Evolutionary conservation across 1,139 yeast genomes (phyloP).

Genomic region (Petasospora fabianii): DNA sequence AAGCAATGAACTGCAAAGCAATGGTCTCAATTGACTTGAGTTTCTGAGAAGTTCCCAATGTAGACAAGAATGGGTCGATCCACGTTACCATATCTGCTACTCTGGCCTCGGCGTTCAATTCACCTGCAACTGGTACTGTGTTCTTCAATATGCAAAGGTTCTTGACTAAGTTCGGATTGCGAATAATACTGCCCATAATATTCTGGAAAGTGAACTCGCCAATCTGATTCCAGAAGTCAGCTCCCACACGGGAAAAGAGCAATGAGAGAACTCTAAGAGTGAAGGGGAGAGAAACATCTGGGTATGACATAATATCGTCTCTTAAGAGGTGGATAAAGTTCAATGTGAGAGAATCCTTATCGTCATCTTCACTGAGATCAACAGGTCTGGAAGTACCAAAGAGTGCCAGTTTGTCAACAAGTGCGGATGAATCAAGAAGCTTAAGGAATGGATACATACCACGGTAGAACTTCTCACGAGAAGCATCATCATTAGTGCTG

Average conservation of each 20-base stretch:
- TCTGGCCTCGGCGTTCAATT: conserved; percentile 20
- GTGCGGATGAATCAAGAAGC: conserved; percentile 38
- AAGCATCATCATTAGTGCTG: conserved; percentile 33
- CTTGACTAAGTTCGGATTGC: conserved; percentile 33
- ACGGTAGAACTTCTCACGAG: conserved; percentile 53
- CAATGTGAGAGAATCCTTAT: neutral
- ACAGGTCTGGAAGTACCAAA: conserved; percentile 40
- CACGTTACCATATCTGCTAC: conserved; percentile 40
- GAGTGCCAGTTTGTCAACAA: conserved; percentile 37
- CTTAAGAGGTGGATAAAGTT: conserved; percentile 41
- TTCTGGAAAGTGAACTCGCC: conserved; percentile 50
- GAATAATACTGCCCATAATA: conserved; percentile 50
- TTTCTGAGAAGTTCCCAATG: conserved; percentile 34
- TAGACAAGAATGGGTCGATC: conserved; percentile 37
- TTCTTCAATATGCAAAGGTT: conserved; percentile 24
- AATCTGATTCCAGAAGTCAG: conserved; percentile 48
- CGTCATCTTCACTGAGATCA: conserved; percentile 3
- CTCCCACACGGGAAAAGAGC: conserved; percentile 38
- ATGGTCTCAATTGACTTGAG: conserved; percentile 42
- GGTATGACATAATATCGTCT: conserved; percentile 47
- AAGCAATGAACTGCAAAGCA: conserved; percentile 36
- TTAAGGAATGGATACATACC: conserved; percentile 40
- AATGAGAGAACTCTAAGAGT: conserved; percentile 45
- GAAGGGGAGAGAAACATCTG: conserved; percentile 52
- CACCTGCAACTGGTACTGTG: conserved; percentile 9